Evolutionary conservation across 2,329 filamentous ascomycete species (phyloP).

Genomic region (Talaromyces marneffei): DNA sequence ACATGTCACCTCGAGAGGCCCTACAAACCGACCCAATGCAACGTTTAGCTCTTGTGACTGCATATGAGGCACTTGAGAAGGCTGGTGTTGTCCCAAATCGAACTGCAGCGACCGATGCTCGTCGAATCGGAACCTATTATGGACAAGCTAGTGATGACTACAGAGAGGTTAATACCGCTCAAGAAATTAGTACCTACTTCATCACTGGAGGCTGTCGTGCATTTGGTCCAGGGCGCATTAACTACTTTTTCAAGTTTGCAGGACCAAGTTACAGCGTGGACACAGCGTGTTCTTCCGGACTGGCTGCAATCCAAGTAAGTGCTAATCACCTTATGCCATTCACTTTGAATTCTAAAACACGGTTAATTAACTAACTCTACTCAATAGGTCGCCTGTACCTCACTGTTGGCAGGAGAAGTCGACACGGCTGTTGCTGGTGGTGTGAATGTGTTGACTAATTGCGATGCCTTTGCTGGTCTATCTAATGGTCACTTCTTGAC

Average conservation of each 20-base stretch:
- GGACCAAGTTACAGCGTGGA: constrained; percentile 68
- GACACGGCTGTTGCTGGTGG: constrained; percentile 74
- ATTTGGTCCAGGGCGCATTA: constrained; percentile 57
- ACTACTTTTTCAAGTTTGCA: constrained; percentile 71
- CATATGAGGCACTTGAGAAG: constrained; percentile 78
- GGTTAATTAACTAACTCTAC: too few species aligned
- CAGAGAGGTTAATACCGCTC: constrained; percentile 66
- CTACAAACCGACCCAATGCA: constrained; percentile 73
- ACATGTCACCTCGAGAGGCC: constrained; percentile 77
- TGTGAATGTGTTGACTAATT: constrained; percentile 69
- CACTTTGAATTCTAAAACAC: too few species aligned
- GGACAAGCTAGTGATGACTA: constrained; percentile 72
- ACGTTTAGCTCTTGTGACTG: constrained; percentile 66
- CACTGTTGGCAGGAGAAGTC: constrained; percentile 68
- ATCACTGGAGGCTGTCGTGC: constrained; percentile 59
- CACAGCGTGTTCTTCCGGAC: constrained; percentile 71
- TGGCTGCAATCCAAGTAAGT: constrained; percentile 53
- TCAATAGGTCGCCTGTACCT: constrained; percentile 53
- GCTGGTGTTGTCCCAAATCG: constrained; percentile 69
- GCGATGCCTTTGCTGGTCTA: constrained; percentile 70
- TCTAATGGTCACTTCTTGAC: constrained; percentile 73
- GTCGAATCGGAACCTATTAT: constrained; percentile 67
- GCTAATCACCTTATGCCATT: too few species aligned
- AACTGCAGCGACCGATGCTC: constrained; percentile 59
- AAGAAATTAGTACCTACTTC: constrained; percentile 66